These are phyloP conservation scores for Paecilomyces dactylethromorphus DNA, from an alignment of 2,329 filamentous ascomycete species.

Conservation along the genomic window DNA sequence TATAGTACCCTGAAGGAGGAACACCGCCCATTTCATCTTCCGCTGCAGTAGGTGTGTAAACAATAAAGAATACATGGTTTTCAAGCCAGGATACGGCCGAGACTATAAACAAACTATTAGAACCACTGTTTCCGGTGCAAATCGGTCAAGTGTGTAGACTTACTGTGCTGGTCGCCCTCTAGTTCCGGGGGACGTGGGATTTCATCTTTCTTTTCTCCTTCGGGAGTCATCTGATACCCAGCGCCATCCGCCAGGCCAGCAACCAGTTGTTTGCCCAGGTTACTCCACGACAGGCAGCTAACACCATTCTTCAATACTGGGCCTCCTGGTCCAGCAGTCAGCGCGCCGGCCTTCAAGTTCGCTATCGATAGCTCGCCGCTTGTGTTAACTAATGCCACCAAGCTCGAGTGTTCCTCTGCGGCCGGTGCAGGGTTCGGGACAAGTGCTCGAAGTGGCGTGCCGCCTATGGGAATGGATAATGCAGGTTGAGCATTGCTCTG, in stretches of 20 bases:
- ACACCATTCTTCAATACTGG: conserved; percentile 66
- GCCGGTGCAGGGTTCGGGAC: conserved; percentile 68
- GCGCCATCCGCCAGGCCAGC: conserved; percentile 78
- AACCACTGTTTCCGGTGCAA: not conserved
- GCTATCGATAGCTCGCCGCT: conserved; percentile 79
- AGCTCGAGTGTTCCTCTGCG: conserved; percentile 49
- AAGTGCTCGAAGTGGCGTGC: conserved; percentile 65
- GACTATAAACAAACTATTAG: conserved; percentile 41
- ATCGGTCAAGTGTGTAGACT: conserved; percentile 19
- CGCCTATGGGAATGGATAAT: conserved; percentile 72
- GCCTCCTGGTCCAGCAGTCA: conserved; percentile 55
- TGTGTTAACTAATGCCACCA: conserved; percentile 73
- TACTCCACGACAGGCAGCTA: conserved; percentile 85
- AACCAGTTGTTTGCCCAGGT: conserved; percentile 84
- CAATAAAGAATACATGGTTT: conserved; percentile 73
- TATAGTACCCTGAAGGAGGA: conserved; percentile 66
- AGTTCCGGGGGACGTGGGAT: conserved; percentile 72
- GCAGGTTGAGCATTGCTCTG: conserved; percentile 60
- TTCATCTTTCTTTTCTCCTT: conserved; percentile 67
- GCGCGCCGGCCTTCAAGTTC: conserved; percentile 62
- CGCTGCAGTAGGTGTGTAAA: conserved; percentile 61
- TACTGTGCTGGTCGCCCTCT: conserved; percentile 60
- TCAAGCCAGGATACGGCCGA: conserved; percentile 83
- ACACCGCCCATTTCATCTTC: conserved; percentile 47
- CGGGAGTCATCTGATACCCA: conserved; percentile 74